Base-by-base conservation (phyloP, 2,329 filamentous ascomycete genomes). In the Ascochyta lentis region DNA sequence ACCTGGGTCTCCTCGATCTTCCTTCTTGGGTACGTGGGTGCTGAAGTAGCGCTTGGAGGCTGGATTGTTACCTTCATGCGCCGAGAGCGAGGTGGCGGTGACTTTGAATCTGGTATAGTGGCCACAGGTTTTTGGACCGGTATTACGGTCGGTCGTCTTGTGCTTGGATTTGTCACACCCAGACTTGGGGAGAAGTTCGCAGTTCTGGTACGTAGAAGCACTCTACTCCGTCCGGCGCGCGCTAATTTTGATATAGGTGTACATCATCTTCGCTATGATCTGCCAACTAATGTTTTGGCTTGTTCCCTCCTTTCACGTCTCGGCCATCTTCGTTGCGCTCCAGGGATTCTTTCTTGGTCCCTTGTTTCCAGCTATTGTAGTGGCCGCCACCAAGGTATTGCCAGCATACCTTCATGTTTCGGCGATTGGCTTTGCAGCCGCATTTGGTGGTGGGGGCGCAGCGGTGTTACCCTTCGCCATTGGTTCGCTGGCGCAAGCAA, bases 41-140 rank as follows among this genome's bases (percentile, higher is more conserved):
- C 84, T 4, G 91, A 96, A 74, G 88, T 91, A 50, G 85, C 84
- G 0, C 77, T 92, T 5, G 88, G 88, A 24, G 90, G 90, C 15
- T 93, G 90, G 90, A 87, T 95, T 60, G 87, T 91, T 13, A 88
- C 86, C 0, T 96, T 95, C 71, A 95, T 96, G 89, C 85, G 91
- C 22, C 79, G 83, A 4, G 86, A 91, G 31, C 85, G 92, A 22
- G 75, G 86, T 34, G 89, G 87, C 3, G 81, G 81, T 22, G 78
- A 84, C 0, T 93, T 93, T 66, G 81, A 85, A 5, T 86, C 88
- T 23, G 90, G 91, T 3, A 84, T 94, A 76, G 85, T 85, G 0
- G 86, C 86, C 0, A 93, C 89, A 0, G 87, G 89, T 0, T 95
- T 92, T 76, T 96, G 91, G 91, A 81, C 90, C 8, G 91, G 91